Conservation (phyloP, 805 yeast species). For the Scheffersomyces spartinae region DNA sequence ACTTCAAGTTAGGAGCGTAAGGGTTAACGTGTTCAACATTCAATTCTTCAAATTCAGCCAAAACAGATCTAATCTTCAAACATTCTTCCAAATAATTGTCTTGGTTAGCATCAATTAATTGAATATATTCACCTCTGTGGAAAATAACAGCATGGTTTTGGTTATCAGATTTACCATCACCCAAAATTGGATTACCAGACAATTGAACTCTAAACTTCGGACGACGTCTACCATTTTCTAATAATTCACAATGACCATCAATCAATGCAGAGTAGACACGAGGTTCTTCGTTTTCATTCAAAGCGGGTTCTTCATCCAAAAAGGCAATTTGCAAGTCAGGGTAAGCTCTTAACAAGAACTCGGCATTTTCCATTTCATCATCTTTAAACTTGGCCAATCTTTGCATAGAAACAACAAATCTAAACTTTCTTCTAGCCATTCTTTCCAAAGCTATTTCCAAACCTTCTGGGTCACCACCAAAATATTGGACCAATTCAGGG, state of each 20-base stretch:
- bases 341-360: slow-evolving; percentile 69
- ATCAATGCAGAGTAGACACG: slow-evolving; percentile 66
- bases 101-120: slow-evolving; percentile 78
- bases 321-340: slow-evolving; percentile 87
- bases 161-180: slow-evolving; percentile 85
- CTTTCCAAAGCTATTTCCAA: slow-evolving; percentile 86
- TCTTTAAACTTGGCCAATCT: slow-evolving; percentile 59
- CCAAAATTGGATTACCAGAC: slow-evolving; percentile 77
- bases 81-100: slow-evolving; percentile 82
- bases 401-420: slow-evolving; percentile 79
- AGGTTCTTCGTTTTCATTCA: slow-evolving; percentile 58
- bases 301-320: slow-evolving; percentile 84
- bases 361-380: slow-evolving; percentile 72
- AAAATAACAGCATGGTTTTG: slow-evolving; percentile 74
- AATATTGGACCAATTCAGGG: slow-evolving; percentile 93
- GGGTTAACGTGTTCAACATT: slow-evolving; percentile 71
- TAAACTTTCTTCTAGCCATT: slow-evolving; percentile 78
- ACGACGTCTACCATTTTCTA: slow-evolving; percentile 50
- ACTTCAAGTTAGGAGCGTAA: slow-evolving; percentile 62
- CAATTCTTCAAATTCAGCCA: slow-evolving; percentile 75
- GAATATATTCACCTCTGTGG: slow-evolving; percentile 77
- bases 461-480: slow-evolving; percentile 97
- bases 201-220: slow-evolving; percentile 67
- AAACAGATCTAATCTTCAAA: slow-evolving; percentile 67
- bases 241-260: slow-evolving; percentile 66